A percentile compares a stretch with the other conserved stretches of the same genome.
These are phyloP conservation scores for Marasmius sp. DNA, from an alignment of 1,284 basidiomycete species.

Conservation along the genomic window DNA sequence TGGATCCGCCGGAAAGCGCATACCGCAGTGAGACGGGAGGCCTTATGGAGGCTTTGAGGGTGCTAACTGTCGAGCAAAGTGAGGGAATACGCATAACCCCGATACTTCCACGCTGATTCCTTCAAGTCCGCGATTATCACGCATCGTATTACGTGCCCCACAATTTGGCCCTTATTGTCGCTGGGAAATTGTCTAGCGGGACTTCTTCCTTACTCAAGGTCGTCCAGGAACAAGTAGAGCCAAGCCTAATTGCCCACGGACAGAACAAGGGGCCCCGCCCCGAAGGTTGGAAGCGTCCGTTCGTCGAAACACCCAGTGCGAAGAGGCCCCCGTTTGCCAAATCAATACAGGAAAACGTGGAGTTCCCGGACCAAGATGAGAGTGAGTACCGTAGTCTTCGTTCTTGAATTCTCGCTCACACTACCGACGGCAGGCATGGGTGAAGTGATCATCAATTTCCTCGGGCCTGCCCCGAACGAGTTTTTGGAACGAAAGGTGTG, in stretches of 20 bases:
- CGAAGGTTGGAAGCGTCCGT: conserved; percentile 89
- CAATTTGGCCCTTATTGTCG: conserved; percentile 85
- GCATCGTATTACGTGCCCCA: conserved; percentile 91
- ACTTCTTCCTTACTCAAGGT: conserved; percentile 72
- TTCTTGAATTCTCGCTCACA: conserved; percentile 2
- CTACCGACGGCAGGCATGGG: conserved; percentile 53
- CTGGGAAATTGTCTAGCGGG: conserved; percentile 76
- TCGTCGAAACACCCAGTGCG: conserved; percentile 85
- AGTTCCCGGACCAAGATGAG: conserved; percentile 99
- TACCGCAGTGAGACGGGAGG: conserved; percentile 98
- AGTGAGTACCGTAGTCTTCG: conserved; percentile 38
- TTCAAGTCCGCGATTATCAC: conserved; percentile 87
- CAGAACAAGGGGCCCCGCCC: conserved; percentile 69
- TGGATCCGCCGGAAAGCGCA: conserved; percentile 84
- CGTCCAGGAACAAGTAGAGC: conserved; percentile 81
- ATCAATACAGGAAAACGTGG: conserved; percentile 65
- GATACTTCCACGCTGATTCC: not conserved
- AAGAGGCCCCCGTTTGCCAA: conserved; percentile 56
- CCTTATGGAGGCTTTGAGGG: conserved; percentile 88
- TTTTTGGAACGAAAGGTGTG: conserved; percentile 76
- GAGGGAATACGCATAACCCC: conserved; percentile 21
- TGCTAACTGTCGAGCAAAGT: conserved; percentile 91
- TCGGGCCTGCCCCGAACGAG: conserved; percentile 76
- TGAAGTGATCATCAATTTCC: conserved; percentile 80
- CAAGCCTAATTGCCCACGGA: conserved; percentile 74